Evolutionary conservation across 1,284 basidiomycete genomes (phyloP), one percentile per base, ranked within the genome.

Genomic region (Heimioporus retisporus): DNA sequence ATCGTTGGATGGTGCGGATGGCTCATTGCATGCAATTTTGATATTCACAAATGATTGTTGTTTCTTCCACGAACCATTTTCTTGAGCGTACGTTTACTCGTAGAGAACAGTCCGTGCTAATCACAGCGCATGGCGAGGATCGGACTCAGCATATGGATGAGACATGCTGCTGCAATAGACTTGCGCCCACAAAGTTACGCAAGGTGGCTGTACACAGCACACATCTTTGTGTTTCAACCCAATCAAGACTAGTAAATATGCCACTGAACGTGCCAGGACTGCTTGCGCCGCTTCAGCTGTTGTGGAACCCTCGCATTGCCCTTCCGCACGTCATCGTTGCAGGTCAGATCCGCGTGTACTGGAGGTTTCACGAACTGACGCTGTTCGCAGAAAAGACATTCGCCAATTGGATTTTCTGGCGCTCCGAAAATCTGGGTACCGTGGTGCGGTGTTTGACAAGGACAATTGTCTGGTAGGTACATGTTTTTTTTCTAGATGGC

Each of bases 401-500:
- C 91, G 93, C 79, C 86, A 94, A 70, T 84, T 99, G 72, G 91
- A 98, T 79, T 98, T 96, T 85, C 73, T 75, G n/a, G 91, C 90
- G 19, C 83, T 99, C 50, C 86, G 87, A 67, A 84, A 84, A 64
- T 89, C 90, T 21, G 96, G 97, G 3, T 96, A 96, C 74, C 89
- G 91, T 57, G 96, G 93, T 44, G 93, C 94, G 16, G 91, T 99
- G 0, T 93, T 98, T 71, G 97, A 99, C 87, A 99, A 98, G 82
- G 97, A 99, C 79, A 99, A 99, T 73, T 99, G 97, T 76, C 80
- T 99, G 72, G 96, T 95, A 73, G 48, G 90, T 81, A 43, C 4
- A 25, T 18, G 6, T n/a, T 2, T 59, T 1, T 28, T 56, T 11
- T 23, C 0, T 19, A n/a, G 73, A 16, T 82, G 85, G 35, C 80